Evolutionary conservation across 441 rosid genomes (phyloP), one percentile per base, ranked within the genome.

Genomic region (Capsella rubella): DNA sequence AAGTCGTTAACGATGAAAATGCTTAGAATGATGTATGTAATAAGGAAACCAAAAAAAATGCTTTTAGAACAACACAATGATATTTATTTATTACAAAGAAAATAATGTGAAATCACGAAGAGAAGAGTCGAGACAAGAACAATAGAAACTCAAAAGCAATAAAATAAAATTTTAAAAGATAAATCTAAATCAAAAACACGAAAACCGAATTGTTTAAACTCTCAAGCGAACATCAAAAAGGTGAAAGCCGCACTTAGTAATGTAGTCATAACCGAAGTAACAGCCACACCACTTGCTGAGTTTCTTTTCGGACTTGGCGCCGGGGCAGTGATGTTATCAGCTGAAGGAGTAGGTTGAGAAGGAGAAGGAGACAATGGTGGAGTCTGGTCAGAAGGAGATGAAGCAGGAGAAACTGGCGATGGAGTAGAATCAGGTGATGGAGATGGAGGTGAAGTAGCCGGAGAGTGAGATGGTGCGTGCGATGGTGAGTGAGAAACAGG

Each of bases 211-310:
- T 13, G 7, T 27, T 52, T 34, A 27, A 37, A 49, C 25, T 13
- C 39, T 75, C 21, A 65, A 68, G 28, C 73, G 16, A 59, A 52
- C 25, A 79, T 18, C 12, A 72, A 40, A 53, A 42, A 21, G 3
- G 76, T 67, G 7, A 61, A 21, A 6, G 53, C 56, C 12, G 62
- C n/a, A 66, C 16, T 16, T 32, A 76, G 6, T 5, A 64, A 13
- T 32, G 73, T 18, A 16, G 69, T 21, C 75, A 55, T 46, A 74
- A 74, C 80, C 8, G 72, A 59, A 27, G 72, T 25, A 52, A 43
- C 58, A 39, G 70, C 39, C 18, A 56, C 59, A 27, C 37, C 67
- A 56, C 64, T 63, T 6, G 84, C 75, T 28, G 72, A 70, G 13
- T 7, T 64, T 31, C 35, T 4, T 1, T 0, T 47, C 2, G 78